Evolutionary conservation across 768 basidiomycete species (phyloP), one percentile per base, ranked within the genome.

Genomic region (Pleurotus cornucopiae): DNA sequence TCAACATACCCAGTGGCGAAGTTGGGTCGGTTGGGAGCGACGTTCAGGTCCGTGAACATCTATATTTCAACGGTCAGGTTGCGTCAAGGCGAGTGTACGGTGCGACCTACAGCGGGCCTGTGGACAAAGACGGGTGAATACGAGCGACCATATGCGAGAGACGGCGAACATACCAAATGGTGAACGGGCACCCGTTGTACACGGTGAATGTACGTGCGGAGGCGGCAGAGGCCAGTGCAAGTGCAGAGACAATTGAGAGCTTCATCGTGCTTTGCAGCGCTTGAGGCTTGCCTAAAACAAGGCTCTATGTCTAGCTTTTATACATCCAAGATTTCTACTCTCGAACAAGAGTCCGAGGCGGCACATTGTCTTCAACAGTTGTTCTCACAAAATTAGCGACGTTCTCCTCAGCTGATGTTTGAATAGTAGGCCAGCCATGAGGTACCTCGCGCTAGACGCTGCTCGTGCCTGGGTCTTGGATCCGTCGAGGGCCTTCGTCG

Each of bases 41-140:
- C 79, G 58, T 76, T 77, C 40, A 79, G 61, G 57, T 82, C 82
- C 2, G 85, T 88, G 68, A 82, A 86, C 63, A 85, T 76, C 82
- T 82, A 58, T 9, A 41, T 20, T 26, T 41, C 23, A 45, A 40
- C 25, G 26, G 6, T 23, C 20, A 13, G 5, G 9, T 20, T 44
- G 44, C 30, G 23, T 40, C 23, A 12, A 16, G 16, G 37, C 12
- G 12, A 25, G 3, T n/a, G 41, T 63, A 41, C 51, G n/a, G 25
- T 5, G 21, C 6, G 25, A 53, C 51, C 18, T 60, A 72, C 65
- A 21, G 73, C 75, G 25, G 70, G 76, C 74, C 74, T 74, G 46
- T n/a, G 30, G 30, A 11, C 40, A 37, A 39, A n/a, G 49, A 26
- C 26, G 39, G 41, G 13, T 44, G 6, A 44, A 13, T 66, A 4